A percentile compares a stretch with the other conserved stretches of the same genome.
phyloP scores from a whole-genome alignment of 2,329 filamentous ascomycete species.

The Alternaria solani region DNA sequence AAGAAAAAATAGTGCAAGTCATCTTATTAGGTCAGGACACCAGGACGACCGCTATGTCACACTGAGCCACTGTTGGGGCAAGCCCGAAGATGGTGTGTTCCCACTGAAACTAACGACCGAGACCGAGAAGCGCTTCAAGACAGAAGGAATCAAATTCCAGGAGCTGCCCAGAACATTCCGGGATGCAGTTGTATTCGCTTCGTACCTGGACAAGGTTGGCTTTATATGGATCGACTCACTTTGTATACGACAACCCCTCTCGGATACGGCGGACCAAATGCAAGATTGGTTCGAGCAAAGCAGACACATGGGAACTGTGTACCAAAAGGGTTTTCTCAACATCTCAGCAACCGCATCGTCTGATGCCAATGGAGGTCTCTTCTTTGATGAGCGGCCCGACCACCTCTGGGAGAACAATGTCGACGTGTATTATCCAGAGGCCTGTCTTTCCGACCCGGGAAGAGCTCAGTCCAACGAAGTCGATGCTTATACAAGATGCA shows the following conservation, averaged over 20 bases:
- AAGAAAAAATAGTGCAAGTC: too few species aligned
- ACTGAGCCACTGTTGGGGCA: conserved; percentile 25
- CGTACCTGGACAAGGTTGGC: conserved; percentile 10
- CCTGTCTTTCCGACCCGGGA: background rate
- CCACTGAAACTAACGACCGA: conserved; percentile 5
- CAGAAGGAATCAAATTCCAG: conserved; percentile 9
- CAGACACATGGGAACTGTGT: conserved; percentile 24
- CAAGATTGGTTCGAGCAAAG: conserved; percentile 30
- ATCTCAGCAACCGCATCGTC: conserved; percentile 32
- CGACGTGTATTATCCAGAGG: conserved; percentile 10
- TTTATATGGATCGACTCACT: conserved; percentile 29
- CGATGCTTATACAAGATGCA: conserved; percentile 5
- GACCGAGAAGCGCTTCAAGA: conserved; percentile 2
- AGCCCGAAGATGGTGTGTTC: background rate
- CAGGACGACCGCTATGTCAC: conserved; percentile 13
- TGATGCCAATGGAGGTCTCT: conserved; percentile 25
- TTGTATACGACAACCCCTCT: conserved; percentile 12
- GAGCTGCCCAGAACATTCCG: conserved; percentile 23
- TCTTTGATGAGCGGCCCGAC: conserved; percentile 9
- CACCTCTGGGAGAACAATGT: conserved; percentile 22
- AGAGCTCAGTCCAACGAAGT: background rate
- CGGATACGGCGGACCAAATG: background rate
- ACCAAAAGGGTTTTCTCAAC: conserved; percentile 29
- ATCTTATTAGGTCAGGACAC: background rate
- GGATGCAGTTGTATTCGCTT: conserved; percentile 18